Base-by-base conservation (phyloP, 2,329 filamentous ascomycete species). In the Dryadomyces quercus-mongolicae region DNA sequence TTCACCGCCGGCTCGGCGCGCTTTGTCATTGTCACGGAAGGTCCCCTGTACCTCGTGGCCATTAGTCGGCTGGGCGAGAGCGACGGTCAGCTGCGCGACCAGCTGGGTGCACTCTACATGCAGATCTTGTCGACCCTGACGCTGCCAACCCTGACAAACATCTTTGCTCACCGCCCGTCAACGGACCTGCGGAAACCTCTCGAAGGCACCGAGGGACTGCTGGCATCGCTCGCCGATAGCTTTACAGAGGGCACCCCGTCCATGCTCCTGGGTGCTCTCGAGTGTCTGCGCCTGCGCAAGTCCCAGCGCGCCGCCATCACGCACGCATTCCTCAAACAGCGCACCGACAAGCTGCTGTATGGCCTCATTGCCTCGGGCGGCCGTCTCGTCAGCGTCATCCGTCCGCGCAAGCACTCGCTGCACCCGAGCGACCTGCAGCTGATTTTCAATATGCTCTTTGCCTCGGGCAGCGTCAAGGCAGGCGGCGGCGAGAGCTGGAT, bases 371-470 rank as follows among this genome's bases (percentile, higher is more conserved):
- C 96, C 16, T 93, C 93, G 5, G 90, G 91, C 13, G 92, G 91
- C 5, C 85, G 86, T 63, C 83, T 98, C 6, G 93, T 98, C 60
- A 96, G 91, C 65, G 94, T 98, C 42, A 86, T 97, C 55, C 79
- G 93, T 42, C 94, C 94, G 6, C 91, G 94, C 61, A 88, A 93
- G 55, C 93, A 98, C 68, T 96, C 91, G 0, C 76, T 98, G 2
- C 94, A 98, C 62, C 93, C 94, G 0, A 92, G 91, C 59, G 93
- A 98, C 66, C 76, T 98, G 22, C 92, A 96, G 64, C 79, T 98
- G 48, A 91, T 98, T 57, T 98, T 98, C 76, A 97, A 97, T 65
- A 98, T 98, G 94, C 81, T 98, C 2, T 98, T 98, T 63, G 91
- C 95, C 70, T 93, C 92, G 2, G 88, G 89, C 50, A 86, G 88